Base-by-base conservation (phyloP, 2,329 filamentous ascomycete genomes). In the Rutstroemia sp. region DNA sequence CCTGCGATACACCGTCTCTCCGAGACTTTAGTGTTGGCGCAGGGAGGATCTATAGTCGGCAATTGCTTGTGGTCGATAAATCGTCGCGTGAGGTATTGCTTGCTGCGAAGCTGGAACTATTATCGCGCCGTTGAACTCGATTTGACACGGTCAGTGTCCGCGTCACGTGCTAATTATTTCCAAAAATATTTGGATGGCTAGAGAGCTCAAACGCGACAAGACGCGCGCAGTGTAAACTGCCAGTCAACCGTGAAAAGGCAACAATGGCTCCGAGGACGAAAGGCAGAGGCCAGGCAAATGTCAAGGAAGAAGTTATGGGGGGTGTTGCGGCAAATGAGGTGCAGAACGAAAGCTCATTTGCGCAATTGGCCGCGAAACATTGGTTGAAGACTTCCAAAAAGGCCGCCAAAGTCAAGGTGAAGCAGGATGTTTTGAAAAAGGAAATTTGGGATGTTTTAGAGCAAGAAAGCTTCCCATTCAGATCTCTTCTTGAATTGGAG, bases 381-480 rank as follows among this genome's bases (percentile, higher is more conserved):
- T 99, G 94, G 94, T 76, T 96, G 60, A 86, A 87, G 69, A 64
- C 76, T 8, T 75, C 80, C 23, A 82, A 77, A 68, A 82, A 80
- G 68, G 65, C 79, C 27, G 72, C 80, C 49, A 89, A 85, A 68
- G 75, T 82, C 67, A 88, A 86, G 72, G 85, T 89, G 73, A 92
- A 89, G 65, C 78, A 78, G 51, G 87, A 95, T 61, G 83, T 95
- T 48, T 74, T 99, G 67, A 95, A 95, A 75, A 82, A 83, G 64
- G 84, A 89, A 67, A 85, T 99, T 57, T 99, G 92, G 91, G 89
- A 95, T 71, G 79, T 84, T 55, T 75, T 99, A 64, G 91, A 96
- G 72, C 84, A 85, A 62, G 88, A 91, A 54, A 79, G 82, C 55
- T 97, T 96, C 68, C 78, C 82, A 37, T 83, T 87, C 70, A 87